phyloP scores from a whole-genome alignment of 768 basidiomycete species.

The Boletus rubroflammeus region DNA sequence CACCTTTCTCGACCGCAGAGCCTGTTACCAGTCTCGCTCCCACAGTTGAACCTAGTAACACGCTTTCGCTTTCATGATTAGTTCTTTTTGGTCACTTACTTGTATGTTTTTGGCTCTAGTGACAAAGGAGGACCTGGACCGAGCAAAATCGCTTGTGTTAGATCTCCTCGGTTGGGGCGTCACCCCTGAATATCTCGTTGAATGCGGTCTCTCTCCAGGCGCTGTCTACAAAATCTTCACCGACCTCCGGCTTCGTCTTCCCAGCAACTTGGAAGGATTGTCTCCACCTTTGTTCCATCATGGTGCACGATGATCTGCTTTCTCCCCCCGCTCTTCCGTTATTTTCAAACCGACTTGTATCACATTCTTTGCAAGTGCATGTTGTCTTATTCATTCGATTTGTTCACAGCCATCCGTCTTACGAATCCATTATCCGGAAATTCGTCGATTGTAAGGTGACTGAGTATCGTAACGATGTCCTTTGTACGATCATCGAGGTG shows the following conservation, averaged over 20 bases:
- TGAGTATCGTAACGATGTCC: background rate
- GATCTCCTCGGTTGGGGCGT: conserved; percentile 58
- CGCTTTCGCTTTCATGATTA: background rate
- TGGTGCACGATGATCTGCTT: background rate
- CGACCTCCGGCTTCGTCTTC: conserved; percentile 40
- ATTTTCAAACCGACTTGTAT: background rate
- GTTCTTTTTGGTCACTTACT: background rate
- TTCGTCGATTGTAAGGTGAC: background rate
- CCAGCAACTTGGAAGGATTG: conserved; percentile 12
- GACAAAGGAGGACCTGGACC: conserved; percentile 39
- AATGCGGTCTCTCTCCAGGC: conserved; percentile 40
- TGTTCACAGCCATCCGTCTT: background rate
- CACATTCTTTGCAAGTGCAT: background rate
- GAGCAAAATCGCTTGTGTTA: conserved; percentile 46
- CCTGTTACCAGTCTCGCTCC: background rate
- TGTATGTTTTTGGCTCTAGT: conserved; percentile 27
- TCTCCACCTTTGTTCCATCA: background rate
- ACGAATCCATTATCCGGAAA: background rate
- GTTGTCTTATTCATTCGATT: background rate
- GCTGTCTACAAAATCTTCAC: conserved; percentile 40
- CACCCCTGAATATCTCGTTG: conserved; percentile 44
- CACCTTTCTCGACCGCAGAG: background rate
- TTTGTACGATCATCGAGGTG: background rate
- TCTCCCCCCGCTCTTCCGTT: no score
- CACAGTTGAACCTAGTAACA: conserved; percentile 8